Conservation (phyloP, 306 rosid species). For the Pterocarpus santalinus region DNA sequence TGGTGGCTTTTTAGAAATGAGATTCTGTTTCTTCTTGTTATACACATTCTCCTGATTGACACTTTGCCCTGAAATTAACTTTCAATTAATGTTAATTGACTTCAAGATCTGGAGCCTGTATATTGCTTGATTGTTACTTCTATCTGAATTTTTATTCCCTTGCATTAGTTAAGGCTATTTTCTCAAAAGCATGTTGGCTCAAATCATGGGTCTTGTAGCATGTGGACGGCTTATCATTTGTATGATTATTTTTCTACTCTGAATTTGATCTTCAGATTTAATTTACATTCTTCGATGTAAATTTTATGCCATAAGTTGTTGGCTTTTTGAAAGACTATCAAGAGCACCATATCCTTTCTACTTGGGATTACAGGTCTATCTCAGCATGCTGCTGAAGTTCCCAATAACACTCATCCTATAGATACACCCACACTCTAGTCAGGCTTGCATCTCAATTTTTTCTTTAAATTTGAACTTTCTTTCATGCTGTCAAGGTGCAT, state of each 20-base stretch:
- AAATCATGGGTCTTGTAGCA: slow-evolving; percentile 35
- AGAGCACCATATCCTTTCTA: slow-evolving; percentile 6
- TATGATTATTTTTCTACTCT: slow-evolving; percentile 15
- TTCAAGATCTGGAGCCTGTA: background rate
- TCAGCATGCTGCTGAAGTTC: slow-evolving; percentile 27
- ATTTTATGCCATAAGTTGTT: background rate
- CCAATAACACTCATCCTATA: background rate
- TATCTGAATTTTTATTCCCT: slow-evolving; percentile 1
- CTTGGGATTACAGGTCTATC: background rate
- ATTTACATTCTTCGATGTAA: background rate
- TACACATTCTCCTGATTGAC: background rate
- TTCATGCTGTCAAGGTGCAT: slow-evolving; percentile 12
- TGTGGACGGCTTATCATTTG: background rate
- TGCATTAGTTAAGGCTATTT: background rate
- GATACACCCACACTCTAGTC: background rate
- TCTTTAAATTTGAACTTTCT: background rate
- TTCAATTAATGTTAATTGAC: background rate
- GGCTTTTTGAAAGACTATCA: slow-evolving; percentile 19
- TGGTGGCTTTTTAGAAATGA: background rate
- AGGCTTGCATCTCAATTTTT: background rate
- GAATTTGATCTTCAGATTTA: slow-evolving; percentile 19
- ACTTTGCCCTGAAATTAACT: background rate
- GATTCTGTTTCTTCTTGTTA: slow-evolving; percentile 4
- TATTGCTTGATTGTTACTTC: background rate
- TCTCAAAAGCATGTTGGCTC: slow-evolving; percentile 3